Evolutionary conservation across 306 rosid genomes (phyloP), one percentile per base, ranked within the genome.

Genomic region (Canavalia ensiformis): DNA sequence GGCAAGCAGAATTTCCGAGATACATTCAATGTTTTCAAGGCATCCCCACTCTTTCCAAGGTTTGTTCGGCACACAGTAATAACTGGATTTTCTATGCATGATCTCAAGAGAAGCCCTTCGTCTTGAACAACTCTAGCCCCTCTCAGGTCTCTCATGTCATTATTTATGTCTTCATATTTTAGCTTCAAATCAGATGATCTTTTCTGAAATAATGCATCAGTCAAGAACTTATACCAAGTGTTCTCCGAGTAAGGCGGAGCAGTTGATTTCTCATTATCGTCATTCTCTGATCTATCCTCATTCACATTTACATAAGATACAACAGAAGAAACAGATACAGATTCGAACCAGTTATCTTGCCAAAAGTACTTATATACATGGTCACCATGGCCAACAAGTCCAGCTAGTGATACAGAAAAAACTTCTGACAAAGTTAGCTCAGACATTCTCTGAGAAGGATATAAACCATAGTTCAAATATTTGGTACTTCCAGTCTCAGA

Each of bases 351-450:
- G 65, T 88, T 88, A 69, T 87, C 89, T 82, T 85, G 92, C 82
- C 90, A 84, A 75, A 93, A 84, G 88, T 83, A 79, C 74, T 89
- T 88, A 64, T 74, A 91, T 57, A 95, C 83, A 83, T 83, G 97
- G 85, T 95, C 97, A 55, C 99, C 93, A 31, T 95, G 85, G 68
- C 95, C 97, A 83, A 95, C 73, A 75, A 93, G 93, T 86, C 94
- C 99, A 63, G 91, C 88, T 75, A 95, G 84, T 28, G 99, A 93
- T 71, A 95, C 86, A 62, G 90, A 91, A 83, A 95, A 93, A 74
- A 88, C 82, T 85, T 95, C 99, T 3, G 97, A 89, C 88, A 95
- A 78, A 0, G 99, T 89, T 75, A 93, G 83, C 83, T 91, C 95
- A 6, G 92, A 86, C 77, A 89, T 70, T 71, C 85, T 88, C 71